phyloP scores from a whole-genome alignment of 2,329 filamentous ascomycete species.

The Penicillium occitanis region DNA sequence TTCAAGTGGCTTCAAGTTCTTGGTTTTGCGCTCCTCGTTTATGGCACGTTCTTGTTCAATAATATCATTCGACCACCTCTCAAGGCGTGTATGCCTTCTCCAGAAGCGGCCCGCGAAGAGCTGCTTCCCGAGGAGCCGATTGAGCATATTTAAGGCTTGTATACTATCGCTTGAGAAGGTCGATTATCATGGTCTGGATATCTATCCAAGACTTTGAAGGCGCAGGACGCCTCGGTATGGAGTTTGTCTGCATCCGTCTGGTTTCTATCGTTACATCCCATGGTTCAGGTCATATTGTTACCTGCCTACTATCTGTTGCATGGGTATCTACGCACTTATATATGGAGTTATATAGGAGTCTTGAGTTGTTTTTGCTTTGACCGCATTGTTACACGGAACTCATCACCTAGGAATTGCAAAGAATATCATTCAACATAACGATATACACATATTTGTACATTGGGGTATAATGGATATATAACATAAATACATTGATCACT shows the following conservation, averaged over 20 bases:
- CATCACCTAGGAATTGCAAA: neutral
- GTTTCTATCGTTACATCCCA: neutral
- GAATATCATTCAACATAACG: neutral
- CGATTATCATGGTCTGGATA: neutral
- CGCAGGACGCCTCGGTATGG: neutral
- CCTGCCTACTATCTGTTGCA: neutral
- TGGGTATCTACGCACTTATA: neutral
- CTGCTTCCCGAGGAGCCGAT: slow-evolving; percentile 80
- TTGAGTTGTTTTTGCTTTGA: neutral
- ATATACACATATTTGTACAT: slow-evolving; percentile 1
- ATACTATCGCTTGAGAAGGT: neutral
- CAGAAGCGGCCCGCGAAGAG: slow-evolving; percentile 36
- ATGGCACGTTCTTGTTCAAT: slow-evolving; percentile 96
- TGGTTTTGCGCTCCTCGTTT: slow-evolving; percentile 86
- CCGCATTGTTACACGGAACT: neutral
- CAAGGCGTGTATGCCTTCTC: slow-evolving; percentile 60
- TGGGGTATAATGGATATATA: neutral
- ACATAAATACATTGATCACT: neutral
- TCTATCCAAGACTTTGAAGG: neutral
- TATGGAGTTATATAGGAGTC: neutral
- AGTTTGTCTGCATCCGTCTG: neutral
- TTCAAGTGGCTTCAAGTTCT: slow-evolving; percentile 96
- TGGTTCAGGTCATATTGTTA: neutral
- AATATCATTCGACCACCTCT: slow-evolving; percentile 84
- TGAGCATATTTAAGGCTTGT: slow-evolving; percentile 58